Evolutionary conservation across 106 monocot genomes (phyloP), one percentile per base, ranked within the genome.

Genomic region (Iris macrosiphon): DNA sequence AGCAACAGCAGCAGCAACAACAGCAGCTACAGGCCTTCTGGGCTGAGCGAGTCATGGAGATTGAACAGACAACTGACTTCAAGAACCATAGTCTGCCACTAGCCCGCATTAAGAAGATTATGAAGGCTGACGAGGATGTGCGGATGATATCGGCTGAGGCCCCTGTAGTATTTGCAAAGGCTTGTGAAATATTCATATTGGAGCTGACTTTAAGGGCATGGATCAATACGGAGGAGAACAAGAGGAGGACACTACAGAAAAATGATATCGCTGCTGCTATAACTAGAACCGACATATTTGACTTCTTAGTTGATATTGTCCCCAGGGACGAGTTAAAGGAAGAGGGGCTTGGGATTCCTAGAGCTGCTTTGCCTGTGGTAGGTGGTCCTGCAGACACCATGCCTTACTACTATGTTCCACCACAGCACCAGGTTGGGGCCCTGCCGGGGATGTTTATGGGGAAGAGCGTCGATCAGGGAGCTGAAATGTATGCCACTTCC

Each of bases 251-350:
- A 0, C 59, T 88, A 7, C 88, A 83, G 73, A 88, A 79, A 76
- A 88, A 76, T 39, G 88, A 88, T 23, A 76, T 88, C 8, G 76
- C 75, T 12, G 75, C 88, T 12, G 87, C 82, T 7, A 72, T 88
- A 35, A 74, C 68, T 3, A 62, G 75, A 21, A 88, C 82, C 9
- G 87, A 88, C 57, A 82, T 82, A 40, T 88, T 88, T 43, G 87
- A 88, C 29, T 88, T 88, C 61, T 49, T 88, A n/a, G 82, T 88
- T 9, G 88, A 88, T 69, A 83, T 88, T 19, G 79, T 88, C 11
- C 83, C 76, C 1, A 75, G 79, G 23, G 88, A 88, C 46, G 72
- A 76, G 45, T 26, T 89, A 48, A 88, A 79, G 58, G 88, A 83
- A 25, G 88, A 79, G 34, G 72, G 79, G 6, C 50, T 84, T 12